Percentiles rank a stretch among this genome's conserved stretches.
Conservation (phyloP, 176 grass and related monocot species). For the Musa acuminata region DNA sequence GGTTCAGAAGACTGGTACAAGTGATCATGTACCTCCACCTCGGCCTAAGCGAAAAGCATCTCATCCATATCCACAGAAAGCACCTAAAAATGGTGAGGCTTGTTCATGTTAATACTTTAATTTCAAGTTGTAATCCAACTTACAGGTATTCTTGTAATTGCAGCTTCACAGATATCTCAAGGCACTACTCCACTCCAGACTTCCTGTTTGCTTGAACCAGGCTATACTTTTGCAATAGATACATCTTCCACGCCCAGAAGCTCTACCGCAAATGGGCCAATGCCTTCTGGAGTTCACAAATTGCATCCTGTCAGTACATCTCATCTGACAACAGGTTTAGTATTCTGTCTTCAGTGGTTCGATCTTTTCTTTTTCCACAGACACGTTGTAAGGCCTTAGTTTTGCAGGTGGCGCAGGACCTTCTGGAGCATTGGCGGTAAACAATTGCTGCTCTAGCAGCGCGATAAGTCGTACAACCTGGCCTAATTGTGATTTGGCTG, state of each 20-base stretch:
- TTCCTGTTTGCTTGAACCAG: slow-evolving; percentile 44
- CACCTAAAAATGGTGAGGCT: slow-evolving; percentile 55
- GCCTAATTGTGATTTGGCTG: slow-evolving; percentile 37
- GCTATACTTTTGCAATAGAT: slow-evolving; percentile 30
- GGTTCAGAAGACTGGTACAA: slow-evolving; percentile 72
- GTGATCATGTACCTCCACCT: slow-evolving; percentile 87
- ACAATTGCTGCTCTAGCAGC: slow-evolving; percentile 52
- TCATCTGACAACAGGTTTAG: slow-evolving; percentile 30
- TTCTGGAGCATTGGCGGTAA: slow-evolving; percentile 13
- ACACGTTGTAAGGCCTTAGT: slow-evolving; percentile 1
- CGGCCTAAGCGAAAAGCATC: slow-evolving; percentile 90
- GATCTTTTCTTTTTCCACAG: background rate
- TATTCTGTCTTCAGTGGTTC: background rate
- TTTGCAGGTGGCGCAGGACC: slow-evolving; percentile 12
- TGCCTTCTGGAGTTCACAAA: slow-evolving; percentile 30
- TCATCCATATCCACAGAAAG: slow-evolving; percentile 98
- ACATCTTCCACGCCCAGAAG: slow-evolving; percentile 17
- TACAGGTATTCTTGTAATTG: background rate
- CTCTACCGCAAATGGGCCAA: slow-evolving; percentile 19
- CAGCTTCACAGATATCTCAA: slow-evolving; percentile 18
- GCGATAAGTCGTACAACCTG: slow-evolving; percentile 41
- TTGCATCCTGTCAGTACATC: slow-evolving; percentile 28
- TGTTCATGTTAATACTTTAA: background rate
- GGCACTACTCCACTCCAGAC: slow-evolving; percentile 22
- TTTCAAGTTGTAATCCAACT: slow-evolving; percentile 9